Conservation (phyloP, 352 stramenopile genomes). For the Pythium phragmiticola region DNA sequence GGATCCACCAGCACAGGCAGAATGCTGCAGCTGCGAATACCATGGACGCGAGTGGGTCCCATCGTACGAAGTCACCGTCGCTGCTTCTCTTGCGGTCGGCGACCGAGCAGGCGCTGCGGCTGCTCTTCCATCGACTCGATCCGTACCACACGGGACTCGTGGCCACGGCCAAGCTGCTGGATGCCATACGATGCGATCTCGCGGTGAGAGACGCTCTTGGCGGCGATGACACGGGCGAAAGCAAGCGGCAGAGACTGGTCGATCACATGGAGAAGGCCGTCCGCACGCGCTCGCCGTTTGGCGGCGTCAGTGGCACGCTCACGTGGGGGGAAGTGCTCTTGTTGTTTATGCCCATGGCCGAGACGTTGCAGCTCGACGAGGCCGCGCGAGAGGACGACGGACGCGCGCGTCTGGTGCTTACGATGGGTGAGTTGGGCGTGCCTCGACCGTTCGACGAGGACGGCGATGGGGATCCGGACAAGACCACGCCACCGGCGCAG, state of each 20-base stretch:
- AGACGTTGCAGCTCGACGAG: neutral
- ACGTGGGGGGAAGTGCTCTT: slow-evolving; percentile 82
- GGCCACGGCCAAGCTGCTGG: slow-evolving; percentile 28
- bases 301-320: slow-evolving; percentile 32
- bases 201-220: slow-evolving; percentile 39
- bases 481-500: neutral
- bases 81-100: slow-evolving; percentile 34
- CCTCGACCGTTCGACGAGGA: slow-evolving; percentile 16
- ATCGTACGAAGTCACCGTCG: neutral
- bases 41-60: neutral
- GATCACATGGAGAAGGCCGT: slow-evolving; percentile 41
- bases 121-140: slow-evolving; percentile 69
- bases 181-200: slow-evolving; percentile 37
- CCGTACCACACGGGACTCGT: slow-evolving; percentile 62
- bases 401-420: neutral
- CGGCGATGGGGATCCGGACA: neutral
- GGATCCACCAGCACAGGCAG: slow-evolving; percentile 25
- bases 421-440: neutral
- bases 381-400: neutral
- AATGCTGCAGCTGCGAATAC: neutral
- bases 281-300: slow-evolving; percentile 26
- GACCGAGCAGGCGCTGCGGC: slow-evolving; percentile 52
- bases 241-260: slow-evolving; percentile 35
- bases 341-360: slow-evolving; percentile 53
- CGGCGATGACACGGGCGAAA: slow-evolving; percentile 14